Evolutionary conservation across 176 grass and related monocot species (phyloP).

Genomic region (Eragrostis curvula): DNA sequence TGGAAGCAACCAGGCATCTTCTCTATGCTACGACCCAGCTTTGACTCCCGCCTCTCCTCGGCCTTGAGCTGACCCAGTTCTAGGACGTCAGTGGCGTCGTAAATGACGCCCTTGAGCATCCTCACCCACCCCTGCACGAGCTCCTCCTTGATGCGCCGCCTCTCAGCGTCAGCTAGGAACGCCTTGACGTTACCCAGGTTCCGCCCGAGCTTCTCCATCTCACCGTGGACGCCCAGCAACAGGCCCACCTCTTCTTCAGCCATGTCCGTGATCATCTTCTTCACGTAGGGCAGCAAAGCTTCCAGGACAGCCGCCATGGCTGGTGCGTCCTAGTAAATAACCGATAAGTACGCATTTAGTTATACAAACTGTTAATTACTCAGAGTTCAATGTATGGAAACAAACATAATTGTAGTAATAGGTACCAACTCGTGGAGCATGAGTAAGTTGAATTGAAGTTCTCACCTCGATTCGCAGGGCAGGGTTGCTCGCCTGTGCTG

Average conservation of each 20-base stretch:
- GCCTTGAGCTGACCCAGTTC: constrained; percentile 13
- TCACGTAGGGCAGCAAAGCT: background rate
- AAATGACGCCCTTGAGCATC: constrained; percentile 41
- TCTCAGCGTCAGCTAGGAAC: constrained; percentile 19
- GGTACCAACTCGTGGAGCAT: too few species aligned
- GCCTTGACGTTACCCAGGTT: background rate
- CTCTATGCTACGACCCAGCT: too few species aligned
- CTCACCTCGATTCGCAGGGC: too few species aligned
- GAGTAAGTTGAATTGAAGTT: too few species aligned
- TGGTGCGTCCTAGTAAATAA: too few species aligned
- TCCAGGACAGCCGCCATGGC: constrained; percentile 40
- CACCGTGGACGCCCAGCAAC: constrained; percentile 1
- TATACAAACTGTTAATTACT: too few species aligned
- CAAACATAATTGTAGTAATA: too few species aligned
- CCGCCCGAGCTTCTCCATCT: constrained; percentile 30
- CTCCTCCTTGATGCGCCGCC: background rate
- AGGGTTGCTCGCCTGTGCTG: too few species aligned
- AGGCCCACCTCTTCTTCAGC: background rate
- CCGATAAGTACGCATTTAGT: too few species aligned
- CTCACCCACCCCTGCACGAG: background rate
- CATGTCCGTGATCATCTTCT: background rate
- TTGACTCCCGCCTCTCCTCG: background rate
- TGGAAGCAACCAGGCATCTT: background rate
- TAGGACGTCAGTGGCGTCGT: constrained; percentile 50
- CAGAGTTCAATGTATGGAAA: too few species aligned